These are phyloP conservation scores for Vaccinium corymbosum DNA, from an alignment of 148 eudicot genomes.

Conservation along the genomic window DNA sequence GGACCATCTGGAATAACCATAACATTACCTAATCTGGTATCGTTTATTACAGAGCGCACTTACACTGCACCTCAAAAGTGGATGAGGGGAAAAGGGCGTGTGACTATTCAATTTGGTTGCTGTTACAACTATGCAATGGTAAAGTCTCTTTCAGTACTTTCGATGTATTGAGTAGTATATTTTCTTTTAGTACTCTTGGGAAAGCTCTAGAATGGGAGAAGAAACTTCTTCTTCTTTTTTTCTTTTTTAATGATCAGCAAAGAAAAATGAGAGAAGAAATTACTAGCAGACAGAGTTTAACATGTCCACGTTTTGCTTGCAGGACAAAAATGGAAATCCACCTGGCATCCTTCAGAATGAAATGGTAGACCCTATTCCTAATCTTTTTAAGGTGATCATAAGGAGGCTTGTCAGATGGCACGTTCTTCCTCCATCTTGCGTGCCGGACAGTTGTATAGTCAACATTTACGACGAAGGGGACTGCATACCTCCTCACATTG, in stretches of 20 bases:
- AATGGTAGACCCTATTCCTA: slow-evolving; percentile 77
- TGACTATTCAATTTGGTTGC: slow-evolving; percentile 90
- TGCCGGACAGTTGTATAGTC: slow-evolving; percentile 95
- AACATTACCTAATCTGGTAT: slow-evolving; percentile 8
- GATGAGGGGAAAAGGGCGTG: slow-evolving; percentile 98
- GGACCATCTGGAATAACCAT: background rate
- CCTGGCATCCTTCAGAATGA: slow-evolving; percentile 80
- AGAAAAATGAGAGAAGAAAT: background rate
- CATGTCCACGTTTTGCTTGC: slow-evolving; percentile 22
- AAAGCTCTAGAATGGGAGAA: background rate
- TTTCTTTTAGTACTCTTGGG: background rate
- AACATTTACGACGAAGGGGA: slow-evolving; percentile 90
- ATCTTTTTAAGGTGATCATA: slow-evolving; percentile 74
- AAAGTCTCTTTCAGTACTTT: slow-evolving; percentile 18
- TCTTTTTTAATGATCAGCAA: too few species aligned
- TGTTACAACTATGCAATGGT: slow-evolving; percentile 71
- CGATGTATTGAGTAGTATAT: background rate
- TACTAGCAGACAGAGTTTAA: background rate
- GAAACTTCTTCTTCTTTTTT: too few species aligned
- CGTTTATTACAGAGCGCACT: slow-evolving; percentile 59
- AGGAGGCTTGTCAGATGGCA: slow-evolving; percentile 85
- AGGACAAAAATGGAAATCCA: slow-evolving; percentile 88
- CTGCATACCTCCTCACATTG: slow-evolving; percentile 98
- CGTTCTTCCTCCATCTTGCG: slow-evolving; percentile 82
- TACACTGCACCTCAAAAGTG: slow-evolving; percentile 83